These are phyloP conservation scores for Jaltomata sinuosa DNA, from an alignment of 257 asterid species.

Conservation along the genomic window DNA sequence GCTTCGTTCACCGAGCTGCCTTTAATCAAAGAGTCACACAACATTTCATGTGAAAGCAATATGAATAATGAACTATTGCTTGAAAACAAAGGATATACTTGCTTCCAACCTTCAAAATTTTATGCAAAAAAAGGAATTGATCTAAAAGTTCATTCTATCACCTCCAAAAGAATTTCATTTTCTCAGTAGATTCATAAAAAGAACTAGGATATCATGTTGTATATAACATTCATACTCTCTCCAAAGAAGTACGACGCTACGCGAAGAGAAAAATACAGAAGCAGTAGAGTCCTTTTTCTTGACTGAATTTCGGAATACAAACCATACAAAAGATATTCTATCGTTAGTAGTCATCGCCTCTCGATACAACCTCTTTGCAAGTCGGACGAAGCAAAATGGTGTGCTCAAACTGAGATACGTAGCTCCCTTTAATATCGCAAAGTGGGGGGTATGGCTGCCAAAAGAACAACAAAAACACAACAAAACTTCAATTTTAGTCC, in stretches of 20 bases:
- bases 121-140: not conserved
- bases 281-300: not conserved
- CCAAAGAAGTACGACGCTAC: not conserved
- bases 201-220: not conserved
- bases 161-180: not conserved
- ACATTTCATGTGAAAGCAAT: not conserved
- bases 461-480: not conserved
- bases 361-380: constrained; percentile 94
- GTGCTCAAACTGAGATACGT: constrained; percentile 91
- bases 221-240: not conserved
- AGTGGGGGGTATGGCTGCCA: constrained; percentile 93
- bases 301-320: not conserved
- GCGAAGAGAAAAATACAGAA: not conserved
- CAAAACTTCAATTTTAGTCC: not conserved
- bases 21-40: not conserved
- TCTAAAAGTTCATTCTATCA: not conserved
- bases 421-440: constrained; percentile 88
- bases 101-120: not conserved
- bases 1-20: not conserved
- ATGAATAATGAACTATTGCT: not conserved
- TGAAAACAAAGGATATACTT: not conserved
- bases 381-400: constrained; percentile 98
- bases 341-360: constrained; percentile 85
- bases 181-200: not conserved
- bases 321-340: not conserved